phyloP scores from a whole-genome alignment of 257 asterid genomes.

The Asclepias syriaca region DNA sequence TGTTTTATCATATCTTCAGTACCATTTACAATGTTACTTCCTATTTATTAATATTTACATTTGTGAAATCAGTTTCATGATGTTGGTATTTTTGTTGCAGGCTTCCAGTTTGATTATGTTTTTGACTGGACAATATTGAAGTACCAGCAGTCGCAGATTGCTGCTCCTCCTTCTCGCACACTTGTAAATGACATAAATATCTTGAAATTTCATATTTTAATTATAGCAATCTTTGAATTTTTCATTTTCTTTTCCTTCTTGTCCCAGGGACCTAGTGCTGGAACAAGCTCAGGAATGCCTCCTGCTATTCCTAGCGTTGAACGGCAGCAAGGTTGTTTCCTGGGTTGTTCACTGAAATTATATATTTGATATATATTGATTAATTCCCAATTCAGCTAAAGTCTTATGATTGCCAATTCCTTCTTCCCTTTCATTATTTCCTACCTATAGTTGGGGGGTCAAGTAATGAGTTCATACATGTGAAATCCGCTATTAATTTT shows the following conservation, averaged over 20 bases:
- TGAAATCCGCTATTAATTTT: neutral
- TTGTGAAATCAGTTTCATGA: conserved; percentile 5
- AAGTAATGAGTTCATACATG: neutral
- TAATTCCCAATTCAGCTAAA: neutral
- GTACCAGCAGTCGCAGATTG: conserved; percentile 91
- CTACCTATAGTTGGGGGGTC: neutral
- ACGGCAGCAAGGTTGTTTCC: conserved; percentile 52
- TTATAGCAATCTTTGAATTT: neutral
- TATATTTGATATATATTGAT: neutral
- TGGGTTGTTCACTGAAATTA: neutral
- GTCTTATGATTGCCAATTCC: neutral
- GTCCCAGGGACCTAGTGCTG: conserved; percentile 65
- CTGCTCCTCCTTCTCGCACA: conserved; percentile 72
- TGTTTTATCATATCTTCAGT: neutral
- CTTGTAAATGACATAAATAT: conserved; percentile 42
- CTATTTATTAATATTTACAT: neutral
- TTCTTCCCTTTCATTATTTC: neutral
- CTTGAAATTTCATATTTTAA: neutral
- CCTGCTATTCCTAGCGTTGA: conserved; percentile 76
- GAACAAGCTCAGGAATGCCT: conserved; percentile 82
- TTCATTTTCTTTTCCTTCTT: neutral
- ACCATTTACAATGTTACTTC: neutral
- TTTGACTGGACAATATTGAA: conserved; percentile 98
- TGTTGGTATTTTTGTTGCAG: conserved; percentile 29
- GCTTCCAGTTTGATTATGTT: conserved; percentile 93